Conservation (phyloP, 2,329 filamentous ascomycete genomes). For the Hymenoscyphus albidus region DNA sequence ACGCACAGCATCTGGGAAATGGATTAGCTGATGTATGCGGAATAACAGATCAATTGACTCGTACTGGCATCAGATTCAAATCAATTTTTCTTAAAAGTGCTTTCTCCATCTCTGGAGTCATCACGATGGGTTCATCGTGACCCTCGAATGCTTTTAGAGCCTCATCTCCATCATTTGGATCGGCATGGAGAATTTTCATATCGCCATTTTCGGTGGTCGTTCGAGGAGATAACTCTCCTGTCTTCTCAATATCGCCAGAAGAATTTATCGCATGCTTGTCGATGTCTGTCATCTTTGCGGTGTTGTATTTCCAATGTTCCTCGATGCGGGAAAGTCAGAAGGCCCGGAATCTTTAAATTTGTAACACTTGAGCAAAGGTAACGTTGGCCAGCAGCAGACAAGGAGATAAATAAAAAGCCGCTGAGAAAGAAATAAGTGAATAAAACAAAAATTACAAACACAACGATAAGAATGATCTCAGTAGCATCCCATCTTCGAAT, state of each 20-base stretch:
- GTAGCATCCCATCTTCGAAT: constrained; percentile 2
- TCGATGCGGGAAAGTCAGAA: background rate
- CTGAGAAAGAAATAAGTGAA: background rate
- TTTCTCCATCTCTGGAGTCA: constrained; percentile 41
- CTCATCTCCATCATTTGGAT: constrained; percentile 41
- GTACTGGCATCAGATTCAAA: constrained; percentile 42
- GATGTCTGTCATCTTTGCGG: background rate
- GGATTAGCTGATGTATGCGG: constrained; percentile 5
- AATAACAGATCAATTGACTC: background rate
- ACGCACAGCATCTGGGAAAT: constrained; percentile 46
- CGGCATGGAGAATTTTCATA: constrained; percentile 34
- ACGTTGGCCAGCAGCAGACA: background rate
- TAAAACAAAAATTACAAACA: background rate
- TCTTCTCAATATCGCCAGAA: constrained; percentile 2
- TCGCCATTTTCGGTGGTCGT: constrained; percentile 11
- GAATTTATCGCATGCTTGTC: background rate
- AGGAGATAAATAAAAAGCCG: background rate
- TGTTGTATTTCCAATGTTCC: background rate
- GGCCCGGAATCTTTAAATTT: background rate
- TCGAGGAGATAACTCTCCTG: constrained; percentile 1
- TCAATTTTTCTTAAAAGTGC: constrained; percentile 45
- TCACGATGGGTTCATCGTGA: constrained; percentile 36
- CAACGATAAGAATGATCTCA: background rate
- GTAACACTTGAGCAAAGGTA: background rate
- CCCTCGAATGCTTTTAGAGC: constrained; percentile 41